phyloP scores from a whole-genome alignment of 495 filamentous ascomycete species.

The Umbilicaria muhlenbergii region DNA sequence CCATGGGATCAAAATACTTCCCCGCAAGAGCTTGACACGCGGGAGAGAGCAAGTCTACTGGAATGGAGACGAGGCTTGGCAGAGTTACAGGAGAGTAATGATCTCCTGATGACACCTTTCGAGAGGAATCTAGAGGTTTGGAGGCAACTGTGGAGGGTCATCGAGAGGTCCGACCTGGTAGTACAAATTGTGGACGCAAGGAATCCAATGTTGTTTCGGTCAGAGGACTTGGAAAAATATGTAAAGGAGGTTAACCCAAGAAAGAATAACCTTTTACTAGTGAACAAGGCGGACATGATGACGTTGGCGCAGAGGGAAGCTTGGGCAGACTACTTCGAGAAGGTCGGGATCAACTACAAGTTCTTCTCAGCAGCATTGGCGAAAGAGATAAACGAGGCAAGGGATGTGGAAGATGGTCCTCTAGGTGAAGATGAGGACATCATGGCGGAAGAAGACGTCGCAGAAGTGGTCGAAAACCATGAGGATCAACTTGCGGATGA shows the following conservation, averaged over 20 bases:
- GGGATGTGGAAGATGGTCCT: conserved; percentile 29
- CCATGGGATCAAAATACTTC: conserved; percentile 78
- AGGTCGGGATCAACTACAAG: conserved; percentile 65
- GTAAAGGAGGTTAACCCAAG: conserved; percentile 78
- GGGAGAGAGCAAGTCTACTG: conserved; percentile 68
- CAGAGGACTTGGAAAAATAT: conserved; percentile 83
- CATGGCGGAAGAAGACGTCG: conserved; percentile 17
- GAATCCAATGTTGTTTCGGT: conserved; percentile 87
- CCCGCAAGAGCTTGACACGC: conserved; percentile 57
- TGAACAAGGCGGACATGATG: conserved; percentile 99
- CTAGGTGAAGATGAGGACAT: conserved; percentile 27
- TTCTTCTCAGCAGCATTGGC: conserved; percentile 94
- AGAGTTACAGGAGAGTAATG: conserved; percentile 80
- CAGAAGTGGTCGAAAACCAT: conserved; percentile 25
- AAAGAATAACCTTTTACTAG: conserved; percentile 84
- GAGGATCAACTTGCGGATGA: conserved; percentile 21
- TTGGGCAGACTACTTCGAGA: conserved; percentile 84
- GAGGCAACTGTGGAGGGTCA: conserved; percentile 96
- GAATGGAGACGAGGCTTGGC: conserved; percentile 85
- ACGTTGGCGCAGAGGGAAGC: conserved; percentile 63
- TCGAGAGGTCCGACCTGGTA: conserved; percentile 88
- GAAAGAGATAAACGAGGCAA: conserved; percentile 69
- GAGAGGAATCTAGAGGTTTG: conserved; percentile 97
- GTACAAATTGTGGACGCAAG: conserved; percentile 98
- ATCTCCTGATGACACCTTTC: conserved; percentile 95